Percentiles rank a stretch among this genome's conserved stretches.
Evolutionary conservation across 768 basidiomycete genomes (phyloP).

Genomic region (Agrocybe praecox): DNA sequence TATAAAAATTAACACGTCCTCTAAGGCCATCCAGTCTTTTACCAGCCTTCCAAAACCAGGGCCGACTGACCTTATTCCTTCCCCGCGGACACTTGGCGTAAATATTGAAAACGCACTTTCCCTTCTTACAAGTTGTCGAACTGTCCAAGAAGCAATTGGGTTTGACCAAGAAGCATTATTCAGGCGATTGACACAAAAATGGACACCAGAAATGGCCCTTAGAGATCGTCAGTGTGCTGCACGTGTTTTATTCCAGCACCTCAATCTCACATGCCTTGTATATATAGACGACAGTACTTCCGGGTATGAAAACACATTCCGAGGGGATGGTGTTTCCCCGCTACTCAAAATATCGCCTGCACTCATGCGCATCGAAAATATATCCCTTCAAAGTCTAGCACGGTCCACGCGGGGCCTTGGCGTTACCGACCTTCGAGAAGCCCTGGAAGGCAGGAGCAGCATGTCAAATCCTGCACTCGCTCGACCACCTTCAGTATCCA

Average conservation of each 20-base stretch:
- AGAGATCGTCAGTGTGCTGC: conserved; percentile 63
- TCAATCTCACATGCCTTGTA: neutral
- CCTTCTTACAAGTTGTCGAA: conserved; percentile 52
- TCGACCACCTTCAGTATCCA: conserved; percentile 74
- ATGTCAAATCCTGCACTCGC: conserved; percentile 77
- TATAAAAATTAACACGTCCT: neutral
- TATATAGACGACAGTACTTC: conserved; percentile 21
- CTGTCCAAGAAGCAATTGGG: conserved; percentile 65
- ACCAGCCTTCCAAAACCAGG: conserved; percentile 13
- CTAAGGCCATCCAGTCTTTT: conserved; percentile 12
- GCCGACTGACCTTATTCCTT: neutral
- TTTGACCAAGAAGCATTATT: conserved; percentile 59
- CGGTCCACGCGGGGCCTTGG: conserved; percentile 82
- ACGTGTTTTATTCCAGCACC: neutral
- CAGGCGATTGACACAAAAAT: conserved; percentile 55
- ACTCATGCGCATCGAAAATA: conserved; percentile 89
- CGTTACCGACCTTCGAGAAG: conserved; percentile 86
- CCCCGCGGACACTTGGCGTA: conserved; percentile 10
- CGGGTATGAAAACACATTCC: conserved; percentile 52
- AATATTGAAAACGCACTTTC: conserved; percentile 42
- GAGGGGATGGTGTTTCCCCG: conserved; percentile 72
- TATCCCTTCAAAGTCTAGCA: conserved; percentile 83
- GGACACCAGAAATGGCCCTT: conserved; percentile 78
- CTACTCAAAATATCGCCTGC: conserved; percentile 82
- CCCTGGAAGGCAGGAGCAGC: conserved; percentile 82